Percentiles rank a stretch among this genome's conserved stretches.
Conservation (phyloP, 106 monocot genomes). For the Apostasia ramifera region DNA sequence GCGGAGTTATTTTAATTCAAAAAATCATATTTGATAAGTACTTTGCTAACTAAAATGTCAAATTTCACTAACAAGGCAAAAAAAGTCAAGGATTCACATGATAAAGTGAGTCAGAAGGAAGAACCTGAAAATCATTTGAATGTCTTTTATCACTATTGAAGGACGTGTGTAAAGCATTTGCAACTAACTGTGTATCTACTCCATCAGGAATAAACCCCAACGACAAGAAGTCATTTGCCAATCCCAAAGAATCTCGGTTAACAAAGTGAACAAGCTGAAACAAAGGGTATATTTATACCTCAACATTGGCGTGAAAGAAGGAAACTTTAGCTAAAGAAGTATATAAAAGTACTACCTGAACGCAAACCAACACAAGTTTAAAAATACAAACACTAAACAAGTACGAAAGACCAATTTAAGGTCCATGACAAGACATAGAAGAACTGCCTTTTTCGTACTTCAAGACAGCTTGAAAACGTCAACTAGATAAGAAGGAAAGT, state of each 20-base stretch:
- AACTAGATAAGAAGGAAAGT: too few species aligned
- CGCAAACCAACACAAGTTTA: too few species aligned
- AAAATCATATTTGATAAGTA: not conserved
- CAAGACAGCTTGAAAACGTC: too few species aligned
- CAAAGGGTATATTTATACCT: too few species aligned
- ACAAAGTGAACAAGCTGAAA: constrained; percentile 91
- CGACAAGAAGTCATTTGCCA: constrained; percentile 94
- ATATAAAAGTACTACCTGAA: too few species aligned
- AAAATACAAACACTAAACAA: too few species aligned
- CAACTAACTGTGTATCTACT: constrained; percentile 55
- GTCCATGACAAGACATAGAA: too few species aligned
- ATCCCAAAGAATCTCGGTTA: constrained; percentile 80
- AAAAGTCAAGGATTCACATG: not conserved
- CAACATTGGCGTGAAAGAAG: too few species aligned
- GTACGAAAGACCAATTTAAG: too few species aligned
- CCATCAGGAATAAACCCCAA: constrained; percentile 94
- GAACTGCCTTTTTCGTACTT: too few species aligned
- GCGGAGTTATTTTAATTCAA: not conserved
- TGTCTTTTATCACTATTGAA: constrained; percentile 62
- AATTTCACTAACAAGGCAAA: not conserved
- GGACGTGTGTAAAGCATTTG: constrained; percentile 66
- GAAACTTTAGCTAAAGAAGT: too few species aligned
- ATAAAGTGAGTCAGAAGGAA: not conserved
- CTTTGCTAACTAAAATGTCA: not conserved
- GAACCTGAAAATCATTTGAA: constrained; percentile 87